Conservation (phyloP, 179 eudicot species). For the Patellifolia procumbens region DNA sequence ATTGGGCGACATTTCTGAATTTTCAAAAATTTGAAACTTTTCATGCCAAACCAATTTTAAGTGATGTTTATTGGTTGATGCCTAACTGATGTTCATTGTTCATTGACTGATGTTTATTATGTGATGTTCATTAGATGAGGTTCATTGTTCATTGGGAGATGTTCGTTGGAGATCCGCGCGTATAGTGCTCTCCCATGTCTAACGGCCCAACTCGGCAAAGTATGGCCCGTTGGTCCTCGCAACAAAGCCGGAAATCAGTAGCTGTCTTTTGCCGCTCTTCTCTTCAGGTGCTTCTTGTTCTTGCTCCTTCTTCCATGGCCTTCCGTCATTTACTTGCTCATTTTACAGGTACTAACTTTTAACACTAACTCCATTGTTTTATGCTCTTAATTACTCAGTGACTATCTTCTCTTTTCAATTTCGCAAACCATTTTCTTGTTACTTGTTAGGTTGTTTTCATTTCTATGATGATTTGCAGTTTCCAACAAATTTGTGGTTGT, state of each 20-base stretch:
- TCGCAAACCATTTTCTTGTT: neutral
- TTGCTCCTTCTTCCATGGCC: neutral
- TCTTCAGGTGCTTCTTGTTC: neutral
- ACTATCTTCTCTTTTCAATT: neutral
- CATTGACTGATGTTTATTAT: too few species aligned
- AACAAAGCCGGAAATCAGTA: neutral
- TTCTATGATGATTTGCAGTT: neutral
- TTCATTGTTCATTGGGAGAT: too few species aligned
- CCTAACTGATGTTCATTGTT: too few species aligned
- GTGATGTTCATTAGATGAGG: too few species aligned
- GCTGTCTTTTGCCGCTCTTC: neutral
- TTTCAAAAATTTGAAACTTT: too few species aligned
- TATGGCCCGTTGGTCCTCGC: neutral
- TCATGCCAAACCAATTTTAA: too few species aligned
- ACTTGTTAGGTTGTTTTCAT: neutral
- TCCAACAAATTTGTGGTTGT: neutral
- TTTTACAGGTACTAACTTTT: neutral
- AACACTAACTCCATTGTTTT: too few species aligned
- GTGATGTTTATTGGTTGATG: too few species aligned
- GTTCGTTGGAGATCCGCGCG: too few species aligned
- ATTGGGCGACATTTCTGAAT: too few species aligned
- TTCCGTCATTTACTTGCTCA: neutral
- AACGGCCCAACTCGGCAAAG: too few species aligned
- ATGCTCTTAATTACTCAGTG: neutral
- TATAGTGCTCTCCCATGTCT: neutral